Base-by-base conservation (phyloP, 2,329 filamentous ascomycete species). In the Aspergillus sojae region DNA sequence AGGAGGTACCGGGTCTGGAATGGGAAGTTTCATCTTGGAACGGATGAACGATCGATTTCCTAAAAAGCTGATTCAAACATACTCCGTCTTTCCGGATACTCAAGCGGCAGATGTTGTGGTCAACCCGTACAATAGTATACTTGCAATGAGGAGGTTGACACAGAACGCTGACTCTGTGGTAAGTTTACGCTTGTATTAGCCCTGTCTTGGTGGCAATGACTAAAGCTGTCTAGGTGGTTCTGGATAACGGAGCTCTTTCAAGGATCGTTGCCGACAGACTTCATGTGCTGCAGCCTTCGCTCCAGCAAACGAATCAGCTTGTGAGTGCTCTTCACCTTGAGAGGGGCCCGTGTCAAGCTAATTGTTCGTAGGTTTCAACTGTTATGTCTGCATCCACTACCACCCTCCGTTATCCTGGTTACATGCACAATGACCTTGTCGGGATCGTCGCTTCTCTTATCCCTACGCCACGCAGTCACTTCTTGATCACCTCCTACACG, bases 351-450 rank as follows among this genome's bases (percentile, higher is more conserved):
- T 30, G 36, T 28, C 52, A 39, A 26, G 41, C 61, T 70, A 50
- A 67, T 46, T 39, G 16, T 11, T 34, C 26, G 16, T 55, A 91
- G 87, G 86, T 95, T 4, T 95, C 93, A 9, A 99, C 96, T 1
- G 96, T 99, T 77, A 99, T 99, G 95, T 97, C 94, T 41, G 95
- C 95, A 45, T 96, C 93, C 75, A 99, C 95, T 4, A 98, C 94
- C 11, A 97, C 96, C 2, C 88, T 99, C 57, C 88, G 95, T 75
- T 99, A 99, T 77, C 95, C 95, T 1, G 95, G 95, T 45, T 99
- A 99, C 81, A 99, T 99, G 95, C 95, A 99, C 84, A 99, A 99
- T 79, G 95, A 99, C 76, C 89, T 99, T 19, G 94, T 97, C 74
- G 95, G 94, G 79, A 98, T 99, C 72, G 86, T 99, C 62, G 95